A percentile compares a stretch with the other conserved stretches of the same genome.
phyloP scores from a whole-genome alignment of 164 flowering plant genomes.

The Vitis rotundifolia region DNA sequence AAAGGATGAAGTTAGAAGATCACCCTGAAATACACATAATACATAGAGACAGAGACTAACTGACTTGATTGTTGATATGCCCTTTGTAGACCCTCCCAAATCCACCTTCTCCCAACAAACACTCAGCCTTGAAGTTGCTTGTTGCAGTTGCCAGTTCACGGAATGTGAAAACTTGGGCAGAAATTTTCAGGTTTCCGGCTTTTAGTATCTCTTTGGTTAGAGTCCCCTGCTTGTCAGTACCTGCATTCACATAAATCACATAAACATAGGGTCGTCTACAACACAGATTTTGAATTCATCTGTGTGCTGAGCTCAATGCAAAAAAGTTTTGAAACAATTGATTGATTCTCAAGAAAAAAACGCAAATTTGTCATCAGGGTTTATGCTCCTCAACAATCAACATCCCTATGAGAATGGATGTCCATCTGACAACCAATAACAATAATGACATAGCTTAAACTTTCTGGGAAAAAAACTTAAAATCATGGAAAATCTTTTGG shows the following conservation, averaged over 20 bases:
- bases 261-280: too few species aligned
- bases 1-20: not conserved
- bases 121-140: conserved; percentile 29
- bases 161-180: conserved; percentile 28
- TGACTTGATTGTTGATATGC: conserved; percentile 25
- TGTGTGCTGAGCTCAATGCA: too few species aligned
- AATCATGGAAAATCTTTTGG: too few species aligned
- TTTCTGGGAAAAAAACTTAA: too few species aligned
- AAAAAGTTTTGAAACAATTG: too few species aligned
- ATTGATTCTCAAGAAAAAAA: too few species aligned
- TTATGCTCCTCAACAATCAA: too few species aligned
- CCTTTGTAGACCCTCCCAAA: conserved; percentile 53
- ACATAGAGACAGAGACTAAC: not conserved
- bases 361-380: too few species aligned
- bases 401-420: too few species aligned
- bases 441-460: too few species aligned
- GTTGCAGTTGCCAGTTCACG: conserved; percentile 35
- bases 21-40: not conserved
- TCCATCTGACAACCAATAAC: too few species aligned
- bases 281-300: too few species aligned
- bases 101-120: conserved; percentile 48
- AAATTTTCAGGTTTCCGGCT: conserved; percentile 13
- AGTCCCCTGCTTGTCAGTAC: conserved; percentile 16
- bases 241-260: conserved; percentile 13
- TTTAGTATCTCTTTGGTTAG: conserved; percentile 21